Conservation (phyloP, 73 alveolate genomes). For the Paramecium pentaurelia region DNA sequence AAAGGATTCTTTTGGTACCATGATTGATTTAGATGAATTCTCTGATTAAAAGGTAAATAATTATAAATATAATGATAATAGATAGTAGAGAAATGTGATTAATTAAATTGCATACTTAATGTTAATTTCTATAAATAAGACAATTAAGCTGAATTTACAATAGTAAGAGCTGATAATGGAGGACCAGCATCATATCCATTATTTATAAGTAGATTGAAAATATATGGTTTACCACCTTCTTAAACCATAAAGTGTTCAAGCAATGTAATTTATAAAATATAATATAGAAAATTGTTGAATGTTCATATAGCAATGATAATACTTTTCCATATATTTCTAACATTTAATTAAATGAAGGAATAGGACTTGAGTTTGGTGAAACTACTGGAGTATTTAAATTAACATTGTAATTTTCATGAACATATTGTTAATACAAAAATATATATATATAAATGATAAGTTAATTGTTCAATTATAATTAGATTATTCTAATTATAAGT, state of each 20-base stretch:
- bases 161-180: not conserved
- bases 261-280: not conserved
- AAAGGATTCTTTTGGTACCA: not conserved
- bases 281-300: not conserved
- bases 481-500: too few species aligned
- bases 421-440: not conserved
- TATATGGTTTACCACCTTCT: not conserved
- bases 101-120: not conserved
- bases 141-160: not conserved
- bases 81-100: not conserved
- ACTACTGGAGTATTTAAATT: slow-evolving; percentile 11
- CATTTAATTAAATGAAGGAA: not conserved
- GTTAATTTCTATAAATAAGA: not conserved
- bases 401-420: not conserved
- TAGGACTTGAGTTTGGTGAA: slow-evolving; percentile 30
- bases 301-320: not conserved
- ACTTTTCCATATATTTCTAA: not conserved
- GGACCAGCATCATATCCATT: not conserved
- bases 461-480: too few species aligned
- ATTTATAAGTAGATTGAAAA: not conserved
- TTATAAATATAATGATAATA: not conserved
- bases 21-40: not conserved
- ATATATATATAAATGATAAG: too few species aligned
- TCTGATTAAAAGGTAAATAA: not conserved
- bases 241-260: not conserved